Evolutionary conservation across 345 rosid genomes (phyloP).

Genomic region (Boechera retrofracta): DNA sequence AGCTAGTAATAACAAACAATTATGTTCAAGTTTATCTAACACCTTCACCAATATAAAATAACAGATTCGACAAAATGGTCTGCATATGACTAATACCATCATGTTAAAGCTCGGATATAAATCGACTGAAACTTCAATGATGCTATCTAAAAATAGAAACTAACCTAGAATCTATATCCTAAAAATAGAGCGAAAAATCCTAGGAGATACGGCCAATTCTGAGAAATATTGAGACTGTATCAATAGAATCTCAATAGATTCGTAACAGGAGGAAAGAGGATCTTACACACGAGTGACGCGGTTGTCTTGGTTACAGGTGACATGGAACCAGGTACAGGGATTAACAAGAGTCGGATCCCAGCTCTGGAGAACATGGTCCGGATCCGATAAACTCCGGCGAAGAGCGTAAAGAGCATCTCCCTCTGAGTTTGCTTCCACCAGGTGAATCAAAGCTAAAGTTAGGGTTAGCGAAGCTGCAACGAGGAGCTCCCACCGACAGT

Average conservation of each 20-base stretch:
- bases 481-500: slow-evolving; percentile 48
- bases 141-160: slow-evolving; percentile 13
- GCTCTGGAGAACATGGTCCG: slow-evolving; percentile 90
- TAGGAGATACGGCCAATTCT: not conserved
- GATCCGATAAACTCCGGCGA: slow-evolving; percentile 74
- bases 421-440: slow-evolving; percentile 70
- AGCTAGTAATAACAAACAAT: too few relatives aligned
- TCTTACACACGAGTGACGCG: slow-evolving; percentile 90
- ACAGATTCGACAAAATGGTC: too few relatives aligned
- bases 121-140: not conserved
- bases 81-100: too few relatives aligned
- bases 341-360: slow-evolving; percentile 99
- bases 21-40: too few relatives aligned
- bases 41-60: too few relatives aligned
- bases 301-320: slow-evolving; percentile 86
- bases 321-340: slow-evolving; percentile 98
- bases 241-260: slow-evolving; percentile 28
- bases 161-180: not conserved
- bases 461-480: slow-evolving; percentile 43
- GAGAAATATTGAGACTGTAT: slow-evolving; percentile 13
- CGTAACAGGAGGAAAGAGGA: not conserved
- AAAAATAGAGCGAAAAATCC: slow-evolving; percentile 18
- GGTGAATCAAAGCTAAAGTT: slow-evolving; percentile 40
- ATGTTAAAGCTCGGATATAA: slow-evolving; percentile 8
- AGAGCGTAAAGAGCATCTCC: slow-evolving; percentile 88